Conservation (phyloP, 805 yeast species). For the Cyberlindnera xylosilytica region DNA sequence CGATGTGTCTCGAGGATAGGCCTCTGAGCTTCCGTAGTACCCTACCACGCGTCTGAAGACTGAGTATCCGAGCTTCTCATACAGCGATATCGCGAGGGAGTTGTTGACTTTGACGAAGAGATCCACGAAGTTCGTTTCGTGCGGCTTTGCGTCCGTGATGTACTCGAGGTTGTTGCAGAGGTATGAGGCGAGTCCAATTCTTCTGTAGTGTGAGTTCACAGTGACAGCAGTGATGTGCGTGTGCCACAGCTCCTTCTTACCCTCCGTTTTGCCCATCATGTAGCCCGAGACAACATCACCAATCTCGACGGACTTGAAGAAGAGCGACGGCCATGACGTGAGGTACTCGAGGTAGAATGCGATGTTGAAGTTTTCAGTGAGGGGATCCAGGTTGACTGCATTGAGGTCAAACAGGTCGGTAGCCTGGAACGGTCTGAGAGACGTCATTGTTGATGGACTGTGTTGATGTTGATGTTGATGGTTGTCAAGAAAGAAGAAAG, state of each 20-base stretch:
- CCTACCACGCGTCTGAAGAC: slow-evolving; percentile 86
- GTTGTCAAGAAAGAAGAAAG: no score
- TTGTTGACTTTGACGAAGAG: slow-evolving; percentile 89
- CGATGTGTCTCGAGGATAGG: slow-evolving; percentile 37
- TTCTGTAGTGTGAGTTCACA: slow-evolving; percentile 73
- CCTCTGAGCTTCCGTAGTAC: slow-evolving; percentile 66
- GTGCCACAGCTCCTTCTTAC: slow-evolving; percentile 84
- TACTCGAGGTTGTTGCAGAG: slow-evolving; percentile 72
- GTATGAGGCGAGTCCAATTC: slow-evolving; percentile 82
- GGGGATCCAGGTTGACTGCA: slow-evolving; percentile 76
- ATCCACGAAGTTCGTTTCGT: slow-evolving; percentile 81
- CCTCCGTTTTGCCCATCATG: slow-evolving; percentile 97
- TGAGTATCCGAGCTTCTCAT: slow-evolving; percentile 82
- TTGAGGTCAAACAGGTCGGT: slow-evolving; percentile 75
- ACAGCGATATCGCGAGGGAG: slow-evolving; percentile 70
- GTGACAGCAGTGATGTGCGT: slow-evolving; percentile 97
- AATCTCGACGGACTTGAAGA: slow-evolving; percentile 67
- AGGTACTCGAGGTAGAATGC: slow-evolving; percentile 84
- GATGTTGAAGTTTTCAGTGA: slow-evolving; percentile 88
- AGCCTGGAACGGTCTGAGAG: slow-evolving; percentile 83
- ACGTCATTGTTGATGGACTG: slow-evolving; percentile 60
- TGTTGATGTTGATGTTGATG: not conserved
- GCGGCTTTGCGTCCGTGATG: slow-evolving; percentile 73
- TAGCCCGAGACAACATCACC: slow-evolving; percentile 51
- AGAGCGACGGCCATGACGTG: slow-evolving; percentile 81